Evolutionary conservation across 1,284 basidiomycete species (phyloP), one percentile per base, ranked within the genome.

Genomic region (Neonothopanus nambi): DNA sequence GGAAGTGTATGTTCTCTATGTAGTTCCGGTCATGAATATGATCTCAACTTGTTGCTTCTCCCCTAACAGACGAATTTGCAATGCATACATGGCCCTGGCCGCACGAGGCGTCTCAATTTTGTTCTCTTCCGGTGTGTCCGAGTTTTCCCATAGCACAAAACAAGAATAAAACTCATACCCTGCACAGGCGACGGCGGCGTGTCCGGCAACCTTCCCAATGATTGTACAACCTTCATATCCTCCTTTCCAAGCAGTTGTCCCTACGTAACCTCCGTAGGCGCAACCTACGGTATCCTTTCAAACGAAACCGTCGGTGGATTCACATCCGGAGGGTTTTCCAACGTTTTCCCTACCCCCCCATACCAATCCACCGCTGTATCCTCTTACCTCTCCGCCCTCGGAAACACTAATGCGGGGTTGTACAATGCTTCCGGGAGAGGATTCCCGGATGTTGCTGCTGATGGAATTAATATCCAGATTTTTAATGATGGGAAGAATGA

Each of bases 401-500:
- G 51, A 9, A 35, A 24, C 5, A 39, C 46, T 12, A 52, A 52
- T 21, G n/a, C 30, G 24, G 55, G 55, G 21, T 18, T 56, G 1
- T 56, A 48, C 42, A 56, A 52, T 33, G 15, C 70, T 21, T 69
- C 67, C 8, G 84, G 85, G 13, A 74, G 85, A 37, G 86, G 78
- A 0, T 88, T 85, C 64, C 87, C 87, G n/a, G 87, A 89, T 61
- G 71, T 91, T 21, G 70, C 86, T 20, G 87, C 86, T 2, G 84
- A 87, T 63, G 81, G 79, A 21, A 56, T 71, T 38, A 71, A 72
- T 24, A 87, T 85, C 76, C 82, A 83, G 58, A 78, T 86, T 30
- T 74, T 76, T 46, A 82, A 81, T 12, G 42, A 62, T 0, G 66
- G 70, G n/a, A 4, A 75, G 70, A 23, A 80, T 84, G 38, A 76